Base-by-base conservation (phyloP, 1,284 basidiomycete genomes). In the Earliella scabrosa region DNA sequence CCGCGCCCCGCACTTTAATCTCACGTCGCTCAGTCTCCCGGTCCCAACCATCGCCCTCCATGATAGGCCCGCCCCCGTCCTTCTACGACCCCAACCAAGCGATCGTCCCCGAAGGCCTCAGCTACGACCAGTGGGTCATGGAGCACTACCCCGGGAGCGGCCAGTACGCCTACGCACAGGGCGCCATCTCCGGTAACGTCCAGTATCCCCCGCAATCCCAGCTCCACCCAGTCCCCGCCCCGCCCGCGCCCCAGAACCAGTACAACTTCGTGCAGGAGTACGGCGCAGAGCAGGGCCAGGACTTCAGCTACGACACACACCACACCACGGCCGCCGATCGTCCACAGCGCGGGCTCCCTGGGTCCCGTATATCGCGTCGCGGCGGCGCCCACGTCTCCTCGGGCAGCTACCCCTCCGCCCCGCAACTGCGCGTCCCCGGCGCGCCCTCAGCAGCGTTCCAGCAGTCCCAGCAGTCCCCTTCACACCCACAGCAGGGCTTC, bases 1-100 rank as follows among this genome's bases (percentile, higher is more conserved):
- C 31, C 36, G 46, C 29, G 48, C 38, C 41, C 24, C 26, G 34
- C 18, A 31, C 4, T 6, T 31, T n/a, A 13, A n/a, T 31, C 26
- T 10, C 43, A 29, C 34, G 5, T 34, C 39, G 36, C 16, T 34
- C 36, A 58, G 35, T 45, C 32, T 14, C 56, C 36, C 41, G 52
- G 29, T 13, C 45, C 44, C 48, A 47, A 21, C n/a, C 58, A 16
- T 50, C 59, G 54, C 51, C 64, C 44, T 52, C 50, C 34, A 72
- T 71, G 69, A 68, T 71, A 49, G 69, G 67, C 27, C 59, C 64
- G 24, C 57, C 67, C 41, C 68, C 69, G 5, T 61, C 69, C 16
- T 68, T 65, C 53, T 72, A 66, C 59, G 69, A 70, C 51, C 66
- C 66, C 31, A 65, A 64, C 34, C 60, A 67, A 39, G 66, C 60